Evolutionary conservation across 2,329 filamentous ascomycete genomes (phyloP), one percentile per base, ranked within the genome.

Genomic region (Penicillium sp.): DNA sequence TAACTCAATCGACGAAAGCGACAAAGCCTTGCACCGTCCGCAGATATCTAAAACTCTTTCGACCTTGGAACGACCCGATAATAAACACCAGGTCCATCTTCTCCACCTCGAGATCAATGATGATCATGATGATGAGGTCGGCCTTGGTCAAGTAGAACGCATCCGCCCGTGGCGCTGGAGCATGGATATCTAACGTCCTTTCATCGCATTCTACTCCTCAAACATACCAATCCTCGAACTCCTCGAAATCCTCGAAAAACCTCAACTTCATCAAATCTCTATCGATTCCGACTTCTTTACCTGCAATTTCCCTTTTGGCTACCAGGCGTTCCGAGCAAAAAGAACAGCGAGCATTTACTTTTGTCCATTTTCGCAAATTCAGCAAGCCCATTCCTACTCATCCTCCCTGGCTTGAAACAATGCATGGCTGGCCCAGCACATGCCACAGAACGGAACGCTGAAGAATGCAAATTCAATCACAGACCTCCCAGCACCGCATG

Each of bases 81-180:
- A 65, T 37, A 74, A 73, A 51, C 47, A 54, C 15, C 67, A 71
- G 15, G 57, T 75, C 35, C 67, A 74, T 27, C 56, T 73, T 35
- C 51, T 74, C 15, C 73, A 73, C 22, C 35, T 75, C 48, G 72
- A 75, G 62, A 68, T 75, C 52, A 73, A 69, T 48, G 70, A 74
- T 43, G 63, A 67, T 7, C 22, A 52, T 20, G 56, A 64, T 48
- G 66, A 69, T 37, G 68, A 71, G 37, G 57, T 72, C 22, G 66
- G 57, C 14, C 50, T 70, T 27, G 69, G 70, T 43, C 66, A 73
- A 52, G 59, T 73, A 22, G 65, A 71, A 53, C 66, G 64, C 35
- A 62, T 74, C 49, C 71, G 71, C 29, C 73, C 73, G 12, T 76
- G 69, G 67, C 69, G 74, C 56, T 77, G 74, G 74, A 77, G 74